Base-by-base conservation (phyloP, 257 asterid species). In the Lithospermum erythrorhizon region DNA sequence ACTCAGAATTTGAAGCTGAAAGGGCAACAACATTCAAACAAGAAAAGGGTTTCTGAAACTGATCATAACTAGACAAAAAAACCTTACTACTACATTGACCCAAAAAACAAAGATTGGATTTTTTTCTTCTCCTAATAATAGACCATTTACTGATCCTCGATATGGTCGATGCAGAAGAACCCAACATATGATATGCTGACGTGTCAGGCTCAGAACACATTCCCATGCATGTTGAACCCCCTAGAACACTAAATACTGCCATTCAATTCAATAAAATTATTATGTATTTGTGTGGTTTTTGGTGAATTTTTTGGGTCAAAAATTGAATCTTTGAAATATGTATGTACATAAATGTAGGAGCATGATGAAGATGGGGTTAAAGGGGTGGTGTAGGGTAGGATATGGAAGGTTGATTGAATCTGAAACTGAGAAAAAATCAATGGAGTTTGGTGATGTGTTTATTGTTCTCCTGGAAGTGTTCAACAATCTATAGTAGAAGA, bases 181-280 rank as follows among this genome's bases (percentile, higher is more conserved):
- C 75, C 24, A 77, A 29, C 73, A 71, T 56, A 71, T 82, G 64
- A 67, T 72, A 22, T 24, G 80, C 65, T 14, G 65, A 22, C 52
- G 62, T 8, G 52, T 80, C 87, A 58, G 80, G 83, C 35, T 82
- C 94, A 68, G 72, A 79, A 69, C 86, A 78, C 54, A 81, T 87
- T 53, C 95, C 80, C 96, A 88, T 81, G 96, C 96, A 83, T 78
- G 90, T 94, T 75, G 90, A 90, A 75, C 87, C 95, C 86, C 32
- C 32, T 27, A 82, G 78, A 37, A 83, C 63, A 86, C 94, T 82
- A 23, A 94, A 80, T 67, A 89, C 76, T 53, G 79, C 81, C 75
- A 60, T 56, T 56, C 6, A 41, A 41, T 41, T 3, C 49, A 41
- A 41, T 2, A 41, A 11, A 41, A 41, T 2, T 41, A 41, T 32